Conservation (phyloP, 2,329 filamentous ascomycete genomes). For the Cercospora sp. region DNA sequence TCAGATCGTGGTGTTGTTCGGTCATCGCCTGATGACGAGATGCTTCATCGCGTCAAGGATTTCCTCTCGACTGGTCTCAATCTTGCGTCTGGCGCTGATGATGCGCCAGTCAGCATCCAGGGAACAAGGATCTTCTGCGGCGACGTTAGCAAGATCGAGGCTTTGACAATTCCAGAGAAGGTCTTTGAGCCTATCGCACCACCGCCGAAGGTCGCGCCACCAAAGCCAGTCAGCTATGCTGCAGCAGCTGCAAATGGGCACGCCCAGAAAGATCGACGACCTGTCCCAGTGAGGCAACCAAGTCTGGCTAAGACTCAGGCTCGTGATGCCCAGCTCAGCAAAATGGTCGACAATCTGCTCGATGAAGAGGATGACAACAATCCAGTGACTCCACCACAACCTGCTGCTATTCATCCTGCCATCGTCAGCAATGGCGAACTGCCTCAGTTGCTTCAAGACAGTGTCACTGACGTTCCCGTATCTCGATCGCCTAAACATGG, state of each 20-base stretch:
- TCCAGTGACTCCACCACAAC: constrained; percentile 50
- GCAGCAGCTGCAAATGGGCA: constrained; percentile 32
- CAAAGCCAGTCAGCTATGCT: constrained; percentile 37
- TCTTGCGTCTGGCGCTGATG: constrained; percentile 53
- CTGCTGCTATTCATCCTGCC: constrained; percentile 32
- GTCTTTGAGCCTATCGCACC: constrained; percentile 43
- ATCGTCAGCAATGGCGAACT: constrained; percentile 43
- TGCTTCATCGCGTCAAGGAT: constrained; percentile 65
- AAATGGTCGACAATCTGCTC: constrained; percentile 61
- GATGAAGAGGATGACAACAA: constrained; percentile 48
- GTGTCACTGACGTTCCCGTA: constrained; percentile 42
- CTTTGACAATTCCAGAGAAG: constrained; percentile 37
- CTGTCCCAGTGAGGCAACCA: constrained; percentile 17
- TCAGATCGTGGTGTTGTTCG: constrained; percentile 53
- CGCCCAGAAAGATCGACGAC: constrained; percentile 21
- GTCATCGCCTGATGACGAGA: constrained; percentile 61
- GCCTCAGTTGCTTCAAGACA: constrained; percentile 32
- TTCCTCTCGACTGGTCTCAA: constrained; percentile 62
- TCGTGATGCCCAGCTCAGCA: constrained; percentile 52
- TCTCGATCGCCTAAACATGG: constrained; percentile 16
- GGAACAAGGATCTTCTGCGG: constrained; percentile 32
- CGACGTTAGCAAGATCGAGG: constrained; percentile 27
- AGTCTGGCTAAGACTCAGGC: constrained; percentile 21
- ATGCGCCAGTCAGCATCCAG: constrained; percentile 29
- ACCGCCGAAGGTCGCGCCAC: constrained; percentile 10